Conservation (phyloP, 2,329 filamentous ascomycete genomes). For the Venturia effusa region DNA sequence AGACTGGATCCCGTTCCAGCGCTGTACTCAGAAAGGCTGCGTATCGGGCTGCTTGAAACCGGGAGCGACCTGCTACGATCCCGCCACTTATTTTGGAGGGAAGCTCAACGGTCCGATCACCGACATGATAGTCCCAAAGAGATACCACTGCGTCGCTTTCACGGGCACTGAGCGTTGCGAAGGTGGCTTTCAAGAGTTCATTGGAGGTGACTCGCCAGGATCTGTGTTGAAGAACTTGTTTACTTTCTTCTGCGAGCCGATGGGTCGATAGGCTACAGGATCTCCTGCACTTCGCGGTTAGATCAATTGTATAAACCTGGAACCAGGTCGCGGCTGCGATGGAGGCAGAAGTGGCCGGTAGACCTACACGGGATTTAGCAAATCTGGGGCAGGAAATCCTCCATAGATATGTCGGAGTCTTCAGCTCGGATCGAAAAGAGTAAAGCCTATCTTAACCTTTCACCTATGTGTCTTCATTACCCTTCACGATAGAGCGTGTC, state of each 20-base stretch:
- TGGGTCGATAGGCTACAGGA: not conserved
- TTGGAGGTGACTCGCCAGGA: not conserved
- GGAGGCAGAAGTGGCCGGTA: too few species aligned
- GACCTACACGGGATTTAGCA: too few species aligned
- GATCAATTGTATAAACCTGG: too few species aligned
- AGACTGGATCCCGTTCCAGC: not conserved
- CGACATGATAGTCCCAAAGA: not conserved
- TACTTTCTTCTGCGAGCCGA: not conserved
- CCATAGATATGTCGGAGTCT: too few species aligned
- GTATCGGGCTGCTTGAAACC: not conserved
- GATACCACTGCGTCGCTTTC: not conserved
- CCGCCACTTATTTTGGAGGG: not conserved
- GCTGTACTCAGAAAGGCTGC: not conserved
- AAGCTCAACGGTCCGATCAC: not conserved
- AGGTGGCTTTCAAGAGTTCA: not conserved
- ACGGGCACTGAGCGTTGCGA: not conserved
- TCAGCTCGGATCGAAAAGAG: too few species aligned
- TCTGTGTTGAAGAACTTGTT: not conserved
- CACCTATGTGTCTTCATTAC: too few species aligned
- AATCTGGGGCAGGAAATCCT: too few species aligned
- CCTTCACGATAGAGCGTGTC: too few species aligned
- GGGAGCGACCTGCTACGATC: not conserved
- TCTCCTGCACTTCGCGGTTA: too few species aligned
- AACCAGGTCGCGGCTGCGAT: too few species aligned
- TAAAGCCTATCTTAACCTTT: too few species aligned